Conservation (phyloP, 1,284 basidiomycete genomes). For the Papiliotrema fonsecae region DNA sequence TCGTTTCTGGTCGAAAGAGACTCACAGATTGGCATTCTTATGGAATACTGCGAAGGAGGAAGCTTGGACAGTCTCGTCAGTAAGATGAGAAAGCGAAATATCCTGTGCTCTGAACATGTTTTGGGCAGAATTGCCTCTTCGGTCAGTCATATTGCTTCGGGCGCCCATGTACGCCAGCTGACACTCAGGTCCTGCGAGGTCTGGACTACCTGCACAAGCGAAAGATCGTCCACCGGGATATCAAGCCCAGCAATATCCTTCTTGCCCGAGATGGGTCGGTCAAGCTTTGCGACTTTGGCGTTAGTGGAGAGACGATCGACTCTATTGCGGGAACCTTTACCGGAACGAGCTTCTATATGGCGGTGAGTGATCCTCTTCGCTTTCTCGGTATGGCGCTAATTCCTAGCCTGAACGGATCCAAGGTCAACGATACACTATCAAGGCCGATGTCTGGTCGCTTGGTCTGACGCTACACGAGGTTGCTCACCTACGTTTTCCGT, state of each 20-base stretch:
- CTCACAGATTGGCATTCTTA: constrained; percentile 89
- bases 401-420: constrained; percentile 84
- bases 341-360: constrained; percentile 96
- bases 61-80: constrained; percentile 78
- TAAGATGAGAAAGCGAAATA: constrained; percentile 72
- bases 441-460: constrained; percentile 97
- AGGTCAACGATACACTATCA: constrained; percentile 83
- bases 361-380: constrained; percentile 57
- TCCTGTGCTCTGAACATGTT: constrained; percentile 84
- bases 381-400: constrained; percentile 10
- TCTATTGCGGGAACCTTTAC: constrained; percentile 93
- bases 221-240: constrained; percentile 93
- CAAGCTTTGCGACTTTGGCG: constrained; percentile 93
- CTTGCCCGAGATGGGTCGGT: constrained; percentile 79
- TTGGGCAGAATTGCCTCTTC: constrained; percentile 87
- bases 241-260: constrained; percentile 95
- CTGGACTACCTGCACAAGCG: constrained; percentile 86
- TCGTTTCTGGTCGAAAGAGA: constrained; percentile 91
- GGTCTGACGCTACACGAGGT: constrained; percentile 91
- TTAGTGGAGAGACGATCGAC: constrained; percentile 88
- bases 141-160: constrained; percentile 51
- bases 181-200: constrained; percentile 68
- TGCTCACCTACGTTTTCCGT: constrained; percentile 87
- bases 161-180: background rate
- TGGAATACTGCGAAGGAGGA: constrained; percentile 87